These are phyloP conservation scores for Lactifluus volemus DNA, from an alignment of 768 basidiomycete genomes.

Conservation along the genomic window DNA sequence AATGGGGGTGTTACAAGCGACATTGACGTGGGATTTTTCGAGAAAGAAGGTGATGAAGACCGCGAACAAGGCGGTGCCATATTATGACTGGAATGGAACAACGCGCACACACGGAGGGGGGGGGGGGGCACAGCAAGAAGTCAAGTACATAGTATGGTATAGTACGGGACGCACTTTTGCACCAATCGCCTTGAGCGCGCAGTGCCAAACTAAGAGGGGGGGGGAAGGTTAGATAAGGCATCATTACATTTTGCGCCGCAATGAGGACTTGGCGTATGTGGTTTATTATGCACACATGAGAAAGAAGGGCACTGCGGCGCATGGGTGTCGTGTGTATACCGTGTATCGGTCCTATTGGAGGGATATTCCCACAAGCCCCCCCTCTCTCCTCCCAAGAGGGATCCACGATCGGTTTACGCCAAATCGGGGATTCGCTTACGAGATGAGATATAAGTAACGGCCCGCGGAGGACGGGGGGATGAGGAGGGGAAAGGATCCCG, in stretches of 20 bases:
- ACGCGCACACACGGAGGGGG: background rate
- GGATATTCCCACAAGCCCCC: background rate
- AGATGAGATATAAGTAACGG: slow-evolving; percentile 3
- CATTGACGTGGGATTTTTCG: background rate
- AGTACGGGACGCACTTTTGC: background rate
- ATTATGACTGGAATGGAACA: background rate
- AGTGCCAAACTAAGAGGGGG: background rate
- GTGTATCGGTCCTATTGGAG: background rate
- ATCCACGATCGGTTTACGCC: background rate
- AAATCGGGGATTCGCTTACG: slow-evolving; percentile 3
- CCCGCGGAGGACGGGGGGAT: slow-evolving; percentile 4
- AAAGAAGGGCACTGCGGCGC: background rate
- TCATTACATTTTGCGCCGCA: slow-evolving; percentile 8
- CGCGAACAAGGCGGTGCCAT: background rate
- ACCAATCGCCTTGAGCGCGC: background rate
- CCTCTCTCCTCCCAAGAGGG: background rate
- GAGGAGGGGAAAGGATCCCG: too few species aligned
- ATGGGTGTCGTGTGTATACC: slow-evolving; percentile 1
- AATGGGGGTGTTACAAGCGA: too few species aligned
- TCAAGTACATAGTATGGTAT: background rate
- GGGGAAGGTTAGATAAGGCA: background rate
- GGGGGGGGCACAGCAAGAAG: background rate
- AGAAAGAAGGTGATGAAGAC: background rate
- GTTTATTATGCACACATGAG: background rate
- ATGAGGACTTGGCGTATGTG: background rate